Conservation (phyloP, 2,329 filamentous ascomycete genomes). For the Cyanodermella asteris region DNA sequence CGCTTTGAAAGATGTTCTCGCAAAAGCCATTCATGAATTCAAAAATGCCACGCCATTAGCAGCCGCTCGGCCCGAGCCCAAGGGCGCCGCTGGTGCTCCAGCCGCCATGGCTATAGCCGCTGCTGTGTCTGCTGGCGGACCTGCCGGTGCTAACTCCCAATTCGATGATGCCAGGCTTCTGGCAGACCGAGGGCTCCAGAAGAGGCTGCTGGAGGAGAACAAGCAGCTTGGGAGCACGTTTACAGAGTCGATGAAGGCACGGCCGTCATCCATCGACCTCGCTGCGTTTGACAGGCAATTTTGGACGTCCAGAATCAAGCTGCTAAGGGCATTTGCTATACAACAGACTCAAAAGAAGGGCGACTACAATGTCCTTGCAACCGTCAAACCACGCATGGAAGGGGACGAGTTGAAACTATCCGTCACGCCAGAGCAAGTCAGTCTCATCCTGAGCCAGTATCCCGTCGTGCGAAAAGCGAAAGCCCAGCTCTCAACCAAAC, state of each 20-base stretch:
- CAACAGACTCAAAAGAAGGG: slow-evolving; percentile 71
- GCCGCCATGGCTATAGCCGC: slow-evolving; percentile 60
- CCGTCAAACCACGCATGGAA: slow-evolving; percentile 59
- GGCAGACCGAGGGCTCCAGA: slow-evolving; percentile 60
- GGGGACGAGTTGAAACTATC: slow-evolving; percentile 58
- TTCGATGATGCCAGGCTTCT: slow-evolving; percentile 66
- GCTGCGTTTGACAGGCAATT: slow-evolving; percentile 77
- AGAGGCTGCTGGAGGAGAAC: slow-evolving; percentile 70
- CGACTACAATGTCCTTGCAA: slow-evolving; percentile 81
- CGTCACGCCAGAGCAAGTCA: slow-evolving; percentile 77
- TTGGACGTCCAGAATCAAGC: slow-evolving; percentile 72
- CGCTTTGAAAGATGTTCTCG: slow-evolving; percentile 60
- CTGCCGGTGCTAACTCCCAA: slow-evolving; percentile 33
- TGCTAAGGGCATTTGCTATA: slow-evolving; percentile 76
- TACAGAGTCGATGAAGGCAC: slow-evolving; percentile 60
- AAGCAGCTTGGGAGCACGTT: slow-evolving; percentile 59
- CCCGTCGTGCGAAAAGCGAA: slow-evolving; percentile 77
- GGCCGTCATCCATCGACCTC: slow-evolving; percentile 62
- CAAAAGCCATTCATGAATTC: slow-evolving; percentile 47
- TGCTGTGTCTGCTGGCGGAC: slow-evolving; percentile 27
- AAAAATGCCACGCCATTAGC: slow-evolving; percentile 23
- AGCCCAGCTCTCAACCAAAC: slow-evolving; percentile 72
- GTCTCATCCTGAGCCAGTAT: slow-evolving; percentile 82
- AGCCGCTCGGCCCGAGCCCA: slow-evolving; percentile 13
- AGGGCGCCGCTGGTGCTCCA: slow-evolving; percentile 29